A percentile compares a stretch with the other conserved stretches of the same genome.
Evolutionary conservation across 208 protist genomes (phyloP).

Genomic region (Leishmania martiniquensis): DNA sequence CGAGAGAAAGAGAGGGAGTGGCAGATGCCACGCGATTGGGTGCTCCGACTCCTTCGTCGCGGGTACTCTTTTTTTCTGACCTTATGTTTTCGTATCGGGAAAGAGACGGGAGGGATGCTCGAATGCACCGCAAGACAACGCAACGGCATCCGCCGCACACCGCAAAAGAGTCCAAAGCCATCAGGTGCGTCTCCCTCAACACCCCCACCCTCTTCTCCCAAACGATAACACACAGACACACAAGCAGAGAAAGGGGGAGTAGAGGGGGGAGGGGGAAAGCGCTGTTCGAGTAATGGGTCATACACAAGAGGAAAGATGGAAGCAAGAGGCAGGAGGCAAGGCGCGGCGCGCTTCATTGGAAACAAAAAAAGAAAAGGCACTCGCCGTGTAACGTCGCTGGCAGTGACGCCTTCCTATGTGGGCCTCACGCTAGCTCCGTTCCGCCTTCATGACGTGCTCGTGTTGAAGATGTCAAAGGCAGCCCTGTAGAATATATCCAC

Average conservation of each 20-base stretch:
- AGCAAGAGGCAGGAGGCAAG: background rate
- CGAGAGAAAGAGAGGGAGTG: background rate
- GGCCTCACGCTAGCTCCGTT: background rate
- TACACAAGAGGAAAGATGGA: background rate
- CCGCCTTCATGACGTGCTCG: constrained; percentile 13
- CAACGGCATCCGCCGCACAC: too few relatives aligned
- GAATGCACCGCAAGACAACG: too few relatives aligned
- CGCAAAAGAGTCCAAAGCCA: too few relatives aligned
- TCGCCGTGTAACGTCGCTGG: background rate
- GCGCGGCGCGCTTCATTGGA: background rate
- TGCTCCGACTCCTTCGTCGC: too few relatives aligned
- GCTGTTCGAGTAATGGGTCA: background rate
- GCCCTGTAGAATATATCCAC: constrained; percentile 86
- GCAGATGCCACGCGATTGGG: background rate
- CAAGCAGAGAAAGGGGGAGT: background rate
- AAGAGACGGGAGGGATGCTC: too few relatives aligned
- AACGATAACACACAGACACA: background rate
- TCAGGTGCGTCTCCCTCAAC: too few relatives aligned
- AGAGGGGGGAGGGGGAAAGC: too few relatives aligned
- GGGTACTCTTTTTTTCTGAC: too few relatives aligned
- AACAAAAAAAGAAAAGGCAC: too few relatives aligned
- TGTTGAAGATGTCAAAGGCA: constrained; percentile 68
- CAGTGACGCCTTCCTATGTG: background rate
- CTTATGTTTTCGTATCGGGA: too few relatives aligned
- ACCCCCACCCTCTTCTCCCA: too few relatives aligned